Evolutionary conservation across 352 stramenopile genomes (phyloP).

Genomic region (Phytopythium mirpurense): DNA sequence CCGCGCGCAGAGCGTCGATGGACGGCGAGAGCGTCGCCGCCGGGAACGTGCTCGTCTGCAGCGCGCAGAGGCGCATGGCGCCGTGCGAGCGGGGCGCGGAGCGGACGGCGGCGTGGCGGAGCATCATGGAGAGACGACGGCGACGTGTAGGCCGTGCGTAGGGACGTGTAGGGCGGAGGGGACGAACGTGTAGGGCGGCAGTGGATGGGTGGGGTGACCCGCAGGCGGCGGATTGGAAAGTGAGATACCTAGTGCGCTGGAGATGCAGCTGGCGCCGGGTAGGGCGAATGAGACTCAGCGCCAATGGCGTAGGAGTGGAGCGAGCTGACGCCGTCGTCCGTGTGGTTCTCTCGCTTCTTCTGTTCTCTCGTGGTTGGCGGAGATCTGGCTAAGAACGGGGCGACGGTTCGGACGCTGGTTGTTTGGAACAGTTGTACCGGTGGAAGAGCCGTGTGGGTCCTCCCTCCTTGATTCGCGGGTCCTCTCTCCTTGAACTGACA

Average conservation of each 20-base stretch:
- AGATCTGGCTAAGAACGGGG: not conserved
- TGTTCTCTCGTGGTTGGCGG: not conserved
- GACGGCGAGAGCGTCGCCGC: slow-evolving; percentile 3
- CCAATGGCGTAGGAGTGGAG: not conserved
- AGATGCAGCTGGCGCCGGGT: too few relatives aligned
- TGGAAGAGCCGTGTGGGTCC: too few relatives aligned
- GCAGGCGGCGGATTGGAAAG: not conserved
- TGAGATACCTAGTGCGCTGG: too few relatives aligned
- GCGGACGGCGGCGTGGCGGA: slow-evolving; percentile 2
- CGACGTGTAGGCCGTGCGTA: not conserved
- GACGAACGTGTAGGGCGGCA: not conserved
- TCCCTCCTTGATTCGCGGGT: too few relatives aligned
- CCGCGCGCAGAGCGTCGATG: not conserved
- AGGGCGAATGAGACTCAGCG: too few relatives aligned
- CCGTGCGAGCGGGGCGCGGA: not conserved
- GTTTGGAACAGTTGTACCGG: too few relatives aligned
- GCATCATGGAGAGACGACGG: not conserved
- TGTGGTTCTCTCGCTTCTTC: not conserved
- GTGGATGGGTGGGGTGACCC: not conserved
- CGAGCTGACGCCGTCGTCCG: slow-evolving; percentile 1
- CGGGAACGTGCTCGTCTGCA: slow-evolving; percentile 6
- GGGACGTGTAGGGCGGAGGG: not conserved
- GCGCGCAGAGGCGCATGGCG: not conserved
- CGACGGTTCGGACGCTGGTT: too few relatives aligned
- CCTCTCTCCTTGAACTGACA: too few relatives aligned